phyloP scores from a whole-genome alignment of 1,284 basidiomycete species.

The Testicularia cyperi region DNA sequence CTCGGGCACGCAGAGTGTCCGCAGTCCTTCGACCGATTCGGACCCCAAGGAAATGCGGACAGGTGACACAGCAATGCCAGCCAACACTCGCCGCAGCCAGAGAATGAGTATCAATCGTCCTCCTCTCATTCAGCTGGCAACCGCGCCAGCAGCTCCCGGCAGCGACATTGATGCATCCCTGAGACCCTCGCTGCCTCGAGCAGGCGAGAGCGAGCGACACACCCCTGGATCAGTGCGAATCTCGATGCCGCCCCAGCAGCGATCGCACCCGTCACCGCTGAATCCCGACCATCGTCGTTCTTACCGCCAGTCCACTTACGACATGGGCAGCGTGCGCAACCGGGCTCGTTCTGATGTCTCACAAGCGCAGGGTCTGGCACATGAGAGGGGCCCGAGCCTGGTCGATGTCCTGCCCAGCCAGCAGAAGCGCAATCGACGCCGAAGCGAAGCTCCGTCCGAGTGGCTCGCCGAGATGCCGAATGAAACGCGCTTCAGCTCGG shows the following conservation, averaged over 20 bases:
- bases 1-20: conserved; percentile 13
- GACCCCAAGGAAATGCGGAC: conserved; percentile 1
- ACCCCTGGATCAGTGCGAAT: conserved; percentile 14
- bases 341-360: conserved; percentile 12
- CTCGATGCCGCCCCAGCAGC: conserved; percentile 10
- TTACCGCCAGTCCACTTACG: conserved; percentile 10
- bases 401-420: not conserved
- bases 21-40: conserved; percentile 17
- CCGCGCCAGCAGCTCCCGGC: conserved; percentile 3
- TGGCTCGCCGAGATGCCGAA: conserved; percentile 13
- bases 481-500: conserved; percentile 6
- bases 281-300: conserved; percentile 6
- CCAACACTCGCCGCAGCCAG: conserved; percentile 17
- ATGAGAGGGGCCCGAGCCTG: not conserved
- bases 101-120: conserved; percentile 16
- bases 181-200: conserved; percentile 8
- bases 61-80: conserved; percentile 3
- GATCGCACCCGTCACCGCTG: conserved; percentile 11
- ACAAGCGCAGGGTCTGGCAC: not conserved
- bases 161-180: conserved; percentile 1
- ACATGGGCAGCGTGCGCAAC: conserved; percentile 1
- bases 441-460: conserved; percentile 27
- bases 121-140: conserved; percentile 24
- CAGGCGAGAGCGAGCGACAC: conserved; percentile 14
- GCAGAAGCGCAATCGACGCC: conserved; percentile 3